These are phyloP conservation scores for Kluyveromyces dobzhanskii DNA, from an alignment of 805 yeast genomes.

Conservation along the genomic window DNA sequence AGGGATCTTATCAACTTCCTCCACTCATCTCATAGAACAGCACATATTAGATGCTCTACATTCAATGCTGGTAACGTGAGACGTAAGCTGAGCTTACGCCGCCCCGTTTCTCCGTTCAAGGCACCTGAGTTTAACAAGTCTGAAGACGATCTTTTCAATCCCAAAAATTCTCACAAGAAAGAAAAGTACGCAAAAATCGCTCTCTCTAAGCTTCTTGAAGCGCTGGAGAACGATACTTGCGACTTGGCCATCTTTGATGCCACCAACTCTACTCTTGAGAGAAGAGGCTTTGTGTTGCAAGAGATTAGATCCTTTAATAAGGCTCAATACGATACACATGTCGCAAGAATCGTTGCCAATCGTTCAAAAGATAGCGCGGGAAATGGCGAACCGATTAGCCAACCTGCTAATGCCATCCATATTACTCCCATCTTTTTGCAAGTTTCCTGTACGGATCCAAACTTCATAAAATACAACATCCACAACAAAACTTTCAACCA, in stretches of 20 bases:
- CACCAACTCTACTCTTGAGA: constrained; percentile 43
- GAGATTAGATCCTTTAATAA: constrained; percentile 17
- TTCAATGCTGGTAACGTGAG: constrained; percentile 73
- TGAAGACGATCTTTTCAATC: constrained; percentile 35
- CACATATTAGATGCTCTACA: constrained; percentile 32
- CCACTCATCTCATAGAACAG: constrained; percentile 24
- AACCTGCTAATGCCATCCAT: constrained; percentile 10
- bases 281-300: constrained; percentile 28
- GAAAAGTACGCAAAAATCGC: constrained; percentile 49
- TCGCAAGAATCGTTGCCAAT: not conserved
- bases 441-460: constrained; percentile 46
- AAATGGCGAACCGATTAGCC: not conserved
- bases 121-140: constrained; percentile 21
- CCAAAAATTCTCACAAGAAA: constrained; percentile 35
- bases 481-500: constrained; percentile 54
- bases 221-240: constrained; percentile 34
- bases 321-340: constrained; percentile 5
- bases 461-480: constrained; percentile 49
- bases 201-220: constrained; percentile 37
- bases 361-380: too few species aligned
- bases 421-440: constrained; percentile 49
- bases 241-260: constrained; percentile 56
- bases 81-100: constrained; percentile 40
- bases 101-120: not conserved
- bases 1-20: constrained; percentile 53